phyloP scores from a whole-genome alignment of 75 land plant species.

The Larix kaempferi region DNA sequence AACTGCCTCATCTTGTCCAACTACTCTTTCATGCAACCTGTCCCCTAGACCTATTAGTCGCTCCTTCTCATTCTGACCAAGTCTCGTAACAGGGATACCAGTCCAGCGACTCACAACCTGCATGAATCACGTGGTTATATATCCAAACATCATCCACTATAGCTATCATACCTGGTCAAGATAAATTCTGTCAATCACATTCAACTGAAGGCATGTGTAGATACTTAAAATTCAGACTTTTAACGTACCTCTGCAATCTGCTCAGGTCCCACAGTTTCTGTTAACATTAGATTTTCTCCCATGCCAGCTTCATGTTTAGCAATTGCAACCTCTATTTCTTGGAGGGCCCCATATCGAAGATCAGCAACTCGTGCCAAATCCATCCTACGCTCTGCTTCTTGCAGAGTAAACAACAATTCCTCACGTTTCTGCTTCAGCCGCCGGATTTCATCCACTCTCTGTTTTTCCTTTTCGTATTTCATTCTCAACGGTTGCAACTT shows the following conservation, averaged over 20 bases:
- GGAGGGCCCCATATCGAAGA: slow-evolving; percentile 78
- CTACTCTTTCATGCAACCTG: slow-evolving; percentile 83
- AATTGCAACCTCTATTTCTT: slow-evolving; percentile 80
- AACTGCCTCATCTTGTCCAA: slow-evolving; percentile 95
- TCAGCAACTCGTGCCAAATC: slow-evolving; percentile 85
- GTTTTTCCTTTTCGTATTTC: slow-evolving; percentile 87
- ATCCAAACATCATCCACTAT: neutral
- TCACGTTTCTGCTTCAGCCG: slow-evolving; percentile 76
- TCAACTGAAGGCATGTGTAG: neutral
- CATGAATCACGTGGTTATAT: neutral
- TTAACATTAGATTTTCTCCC: slow-evolving; percentile 74
- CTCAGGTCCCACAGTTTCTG: slow-evolving; percentile 94
- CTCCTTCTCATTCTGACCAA: slow-evolving; percentile 90
- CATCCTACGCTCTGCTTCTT: slow-evolving; percentile 83
- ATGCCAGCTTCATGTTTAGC: slow-evolving; percentile 50
- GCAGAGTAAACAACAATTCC: slow-evolving; percentile 57
- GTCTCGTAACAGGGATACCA: slow-evolving; percentile 92
- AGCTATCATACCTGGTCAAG: neutral
- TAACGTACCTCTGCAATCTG: slow-evolving; percentile 88
- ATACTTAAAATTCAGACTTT: neutral
- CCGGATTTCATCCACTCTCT: slow-evolving; percentile 80
- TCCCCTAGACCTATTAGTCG: slow-evolving; percentile 77
- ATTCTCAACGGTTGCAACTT: slow-evolving; percentile 79
- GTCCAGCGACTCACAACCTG: slow-evolving; percentile 97
- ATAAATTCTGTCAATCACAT: neutral